Conservation (phyloP, 164 flowering plant genomes). For the Santalum album region DNA sequence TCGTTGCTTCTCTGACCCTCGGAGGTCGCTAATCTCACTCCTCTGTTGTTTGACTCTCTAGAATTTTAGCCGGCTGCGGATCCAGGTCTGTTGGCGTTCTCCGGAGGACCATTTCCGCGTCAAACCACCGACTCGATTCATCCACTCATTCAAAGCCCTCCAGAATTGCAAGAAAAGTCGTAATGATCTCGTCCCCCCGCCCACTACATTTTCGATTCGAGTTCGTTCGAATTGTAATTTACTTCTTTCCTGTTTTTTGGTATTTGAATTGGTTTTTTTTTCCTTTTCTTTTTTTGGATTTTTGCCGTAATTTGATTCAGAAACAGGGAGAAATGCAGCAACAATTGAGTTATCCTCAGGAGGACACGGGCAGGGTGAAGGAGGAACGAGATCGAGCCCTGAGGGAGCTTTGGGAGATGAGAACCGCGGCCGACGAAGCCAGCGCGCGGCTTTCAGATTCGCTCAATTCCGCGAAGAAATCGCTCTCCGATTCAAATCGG, state of each 20-base stretch:
- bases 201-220: neutral
- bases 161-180: constrained; percentile 12
- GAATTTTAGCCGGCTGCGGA: constrained; percentile 2
- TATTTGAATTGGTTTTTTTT: neutral
- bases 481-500: constrained; percentile 15
- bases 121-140: constrained; percentile 1
- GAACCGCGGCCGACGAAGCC: constrained; percentile 30
- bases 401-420: constrained; percentile 35
- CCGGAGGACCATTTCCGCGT: constrained; percentile 2
- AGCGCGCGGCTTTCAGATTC: constrained; percentile 25
- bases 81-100: constrained; percentile 9
- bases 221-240: neutral
- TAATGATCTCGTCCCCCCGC: neutral
- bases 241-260: neutral
- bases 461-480: constrained; percentile 22
- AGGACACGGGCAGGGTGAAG: constrained; percentile 25
- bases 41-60: neutral
- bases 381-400: constrained; percentile 31
- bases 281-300: neutral
- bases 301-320: constrained; percentile 12
- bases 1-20: neutral
- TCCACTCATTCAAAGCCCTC: constrained; percentile 8
- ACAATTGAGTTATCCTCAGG: constrained; percentile 25
- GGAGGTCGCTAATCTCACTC: neutral
- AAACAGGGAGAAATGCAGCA: constrained; percentile 28